Evolutionary conservation across 768 basidiomycete species (phyloP), one percentile per base, ranked within the genome.

Genomic region (Phylloporus rhodoxanthus): DNA sequence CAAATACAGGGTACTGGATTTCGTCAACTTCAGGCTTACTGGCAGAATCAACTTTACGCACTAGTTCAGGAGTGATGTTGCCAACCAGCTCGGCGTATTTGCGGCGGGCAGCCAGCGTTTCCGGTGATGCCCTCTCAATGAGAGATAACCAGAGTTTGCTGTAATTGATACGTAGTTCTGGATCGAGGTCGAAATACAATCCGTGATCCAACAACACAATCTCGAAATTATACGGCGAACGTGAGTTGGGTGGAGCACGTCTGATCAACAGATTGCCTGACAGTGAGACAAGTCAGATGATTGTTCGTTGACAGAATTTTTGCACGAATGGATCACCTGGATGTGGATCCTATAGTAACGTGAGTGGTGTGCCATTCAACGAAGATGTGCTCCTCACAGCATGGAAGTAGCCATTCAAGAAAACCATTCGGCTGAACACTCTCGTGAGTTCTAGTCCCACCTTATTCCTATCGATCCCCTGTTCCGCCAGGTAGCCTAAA

Each of bases 381-480:
- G 20, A 52, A 47, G 14, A 28, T n/a, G 32, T 49, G 21, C 32
- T 23, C 70, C 84, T 65, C 61, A 87, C 87, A 34, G 82, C 85
- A 70, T 86, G 85, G 65, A 88, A 88, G 81, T 85, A 92, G 15
- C 94, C 94, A 64, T 95, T 90, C 37, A 96, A 65, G 61, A 97
- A 95, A 10, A 98, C 91, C 96, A 98, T 97, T 61, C 82, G 84
- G 43, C 81, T 87, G 63, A 97, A 97, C 60, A 99, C 95, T 55
- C 86, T 72, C 3, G 87, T 82, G 19, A 99, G 75, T 68, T 98
- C 93, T 47, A 95, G 71, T 1, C 92, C 84, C 38, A 99, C 94
- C 64, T 85, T 86, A 63, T 98, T 99, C 46, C 95, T 76, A 67
- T 99, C 91, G 54, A 99, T 97, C 39, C 79, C 75, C 53, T 88